These are phyloP conservation scores for Stachybotrys chartarum DNA, from an alignment of 2,329 filamentous ascomycete species.

Conservation along the genomic window DNA sequence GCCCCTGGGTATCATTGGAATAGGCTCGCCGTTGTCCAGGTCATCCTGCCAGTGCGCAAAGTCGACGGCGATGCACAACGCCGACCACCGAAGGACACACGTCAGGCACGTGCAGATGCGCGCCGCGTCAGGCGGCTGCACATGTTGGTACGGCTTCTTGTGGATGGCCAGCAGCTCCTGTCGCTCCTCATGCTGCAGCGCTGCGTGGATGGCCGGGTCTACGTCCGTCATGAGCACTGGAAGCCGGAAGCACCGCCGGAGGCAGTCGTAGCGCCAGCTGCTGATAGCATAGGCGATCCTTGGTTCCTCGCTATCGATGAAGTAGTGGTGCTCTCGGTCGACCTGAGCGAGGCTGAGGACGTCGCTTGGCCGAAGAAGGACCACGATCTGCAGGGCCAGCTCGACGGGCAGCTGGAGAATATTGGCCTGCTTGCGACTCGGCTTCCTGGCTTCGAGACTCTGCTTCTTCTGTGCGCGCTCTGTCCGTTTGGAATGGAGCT, in stretches of 20 bases:
- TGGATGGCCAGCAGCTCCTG: conserved; percentile 2
- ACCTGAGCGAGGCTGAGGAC: conserved; percentile 1
- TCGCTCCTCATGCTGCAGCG: conserved; percentile 1
- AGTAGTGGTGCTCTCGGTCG: background rate
- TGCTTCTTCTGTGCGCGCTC: conserved; percentile 1
- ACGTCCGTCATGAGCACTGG: background rate
- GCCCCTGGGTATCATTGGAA: background rate
- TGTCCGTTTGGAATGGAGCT: background rate
- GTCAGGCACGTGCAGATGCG: conserved; percentile 1
- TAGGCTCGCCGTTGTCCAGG: conserved; percentile 1
- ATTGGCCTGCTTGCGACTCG: background rate
- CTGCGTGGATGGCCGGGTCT: background rate
- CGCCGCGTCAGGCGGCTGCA: background rate
- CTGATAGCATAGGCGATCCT: background rate
- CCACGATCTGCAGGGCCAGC: background rate
- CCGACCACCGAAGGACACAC: background rate
- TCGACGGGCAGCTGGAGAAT: background rate
- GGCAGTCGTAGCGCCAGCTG: background rate
- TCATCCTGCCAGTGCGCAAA: background rate
- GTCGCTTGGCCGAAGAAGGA: conserved; percentile 1
- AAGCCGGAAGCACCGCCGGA: background rate
- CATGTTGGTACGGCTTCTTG: conserved; percentile 1
- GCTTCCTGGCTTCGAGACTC: background rate
- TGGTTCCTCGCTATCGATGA: background rate
- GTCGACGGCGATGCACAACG: conserved; percentile 1